Base-by-base conservation (phyloP, 164 flowering plant genomes). In the Chimonanthus salicifolius region DNA sequence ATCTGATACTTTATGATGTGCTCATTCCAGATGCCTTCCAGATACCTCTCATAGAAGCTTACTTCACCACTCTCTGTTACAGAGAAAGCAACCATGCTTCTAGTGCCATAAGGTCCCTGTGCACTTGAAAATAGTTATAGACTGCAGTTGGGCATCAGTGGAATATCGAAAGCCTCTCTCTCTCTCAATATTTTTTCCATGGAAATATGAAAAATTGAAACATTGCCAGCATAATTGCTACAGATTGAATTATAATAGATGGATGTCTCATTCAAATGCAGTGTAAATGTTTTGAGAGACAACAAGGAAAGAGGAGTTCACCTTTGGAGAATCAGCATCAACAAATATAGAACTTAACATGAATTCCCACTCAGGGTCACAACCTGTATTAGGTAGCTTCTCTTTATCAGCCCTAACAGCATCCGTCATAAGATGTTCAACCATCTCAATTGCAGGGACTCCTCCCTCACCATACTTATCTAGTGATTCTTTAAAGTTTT, bases 21-120 rank as follows among this genome's bases (percentile, higher is more conserved):
- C 64, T 86, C 92, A 78, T 83, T 82, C 97, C 97, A 90, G 4
- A 45, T 48, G 43, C 73, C 82, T 54, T 88, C 92, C 47, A 90
- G 83, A 77, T 89, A 90, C 67, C 54, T 85, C 80, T 92, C 97
- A 75, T 87, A 85, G 54, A 90, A 83, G 75, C 81, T 88, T 47
- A 85, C 85, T 78, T 87, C 82, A 10, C 88, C 89, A 49, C 47
- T 71, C 21, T 75, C 66, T 76, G 49, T 79, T 15, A 84, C 78
- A n/a, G 85, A 78, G 68, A 91, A 58, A 47, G 83, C 89, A 62
- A 84, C 83, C 5, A 82, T 85, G 85, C 97, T 92, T 76, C 92
- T 82, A 13, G 95, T 90, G 43, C 91, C 92, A 71, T 83, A 88
- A 49, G 70, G 72, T 9, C 91, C 94, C 92, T 90, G 79, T 58